Percentiles rank a stretch among this genome's conserved stretches.
Conservation (phyloP, 1,284 basidiomycete genomes). For the Thecaphora frezii region DNA sequence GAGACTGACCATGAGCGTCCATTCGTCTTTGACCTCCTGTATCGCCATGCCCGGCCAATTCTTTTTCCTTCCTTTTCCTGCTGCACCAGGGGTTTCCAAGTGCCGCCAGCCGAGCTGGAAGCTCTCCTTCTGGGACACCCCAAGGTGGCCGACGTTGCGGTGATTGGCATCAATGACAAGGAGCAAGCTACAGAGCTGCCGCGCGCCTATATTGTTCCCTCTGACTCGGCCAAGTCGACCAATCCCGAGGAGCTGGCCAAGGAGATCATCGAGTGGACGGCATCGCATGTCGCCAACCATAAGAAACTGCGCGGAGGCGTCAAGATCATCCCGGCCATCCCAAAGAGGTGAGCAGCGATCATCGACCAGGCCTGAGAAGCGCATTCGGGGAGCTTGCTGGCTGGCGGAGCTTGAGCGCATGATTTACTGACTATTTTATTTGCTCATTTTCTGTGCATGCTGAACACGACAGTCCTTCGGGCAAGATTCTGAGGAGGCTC, state of each 20-base stretch:
- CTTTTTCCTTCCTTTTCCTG: neutral
- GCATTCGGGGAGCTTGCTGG: no score
- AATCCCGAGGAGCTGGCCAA: constrained; percentile 37
- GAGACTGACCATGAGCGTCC: neutral
- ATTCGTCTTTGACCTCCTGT: constrained; percentile 1
- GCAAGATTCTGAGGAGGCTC: constrained; percentile 54
- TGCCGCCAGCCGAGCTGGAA: constrained; percentile 47
- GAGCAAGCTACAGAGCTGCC: constrained; percentile 47
- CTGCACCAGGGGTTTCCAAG: constrained; percentile 57
- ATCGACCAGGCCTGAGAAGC: neutral
- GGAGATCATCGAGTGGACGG: constrained; percentile 54
- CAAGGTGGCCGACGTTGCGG: constrained; percentile 40
- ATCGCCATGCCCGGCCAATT: neutral
- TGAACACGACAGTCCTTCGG: constrained; percentile 44
- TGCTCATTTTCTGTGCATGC: no score
- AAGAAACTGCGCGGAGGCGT: constrained; percentile 59
- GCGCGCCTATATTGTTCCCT: constrained; percentile 55
- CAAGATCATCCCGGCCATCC: constrained; percentile 40
- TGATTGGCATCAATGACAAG: constrained; percentile 26
- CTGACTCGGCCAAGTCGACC: constrained; percentile 22
- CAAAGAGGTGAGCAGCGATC: constrained; percentile 36
- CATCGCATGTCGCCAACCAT: constrained; percentile 55
- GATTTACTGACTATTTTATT: no score
- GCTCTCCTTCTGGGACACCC: constrained; percentile 31
- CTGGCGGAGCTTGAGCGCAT: no score